Evolutionary conservation across 2,329 filamentous ascomycete species (phyloP), one percentile per base, ranked within the genome.

Genomic region (Lachnellula cervina): DNA sequence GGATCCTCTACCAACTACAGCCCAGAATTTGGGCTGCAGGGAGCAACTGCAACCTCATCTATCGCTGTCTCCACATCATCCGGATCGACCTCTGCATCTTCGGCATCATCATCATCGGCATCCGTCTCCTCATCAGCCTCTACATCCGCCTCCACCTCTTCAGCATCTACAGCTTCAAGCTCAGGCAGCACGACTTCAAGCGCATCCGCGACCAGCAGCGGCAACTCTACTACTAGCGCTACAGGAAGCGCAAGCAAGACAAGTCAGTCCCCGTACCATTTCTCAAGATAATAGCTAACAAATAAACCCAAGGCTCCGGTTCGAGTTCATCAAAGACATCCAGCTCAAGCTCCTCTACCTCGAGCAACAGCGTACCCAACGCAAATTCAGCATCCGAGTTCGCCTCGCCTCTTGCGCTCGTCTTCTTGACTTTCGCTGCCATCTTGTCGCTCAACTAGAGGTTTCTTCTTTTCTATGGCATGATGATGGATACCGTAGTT

Each of bases 351-450:
- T 49, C 49, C 5, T 23, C 44, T 4, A 37, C 38, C 44, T 50
- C 52, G 1, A 53, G 54, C 14, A 38, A 5, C 17, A 56, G 52
- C 32, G 51, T 50, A n/a, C 40, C 47, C 40, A 57, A 42, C 52
- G 45, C 56, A 44, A 62, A 56, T 57, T 54, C 58, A 7, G 67
- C 64, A 1, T 37, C 56, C 28, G 59, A 60, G 34, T 25, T 68
- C 34, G 59, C 66, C 34, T 64, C 61, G 28, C 66, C 66, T 47
- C 58, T 69, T 7, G 67, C 66, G n/a, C 55, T 69, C 25, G 59
- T 68, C 50, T 59, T 67, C 63, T 51, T 68, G 34, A 63, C 63
- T 21, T 49, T 69, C 52, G 64, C 64, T 17, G 66, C 67, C n/a
- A 49, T 69, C 37, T 45, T 67, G 32, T 63, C 54, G 34, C 57